Base-by-base conservation (phyloP, 2,329 filamentous ascomycete genomes). In the Lasiodiplodia sp. region DNA sequence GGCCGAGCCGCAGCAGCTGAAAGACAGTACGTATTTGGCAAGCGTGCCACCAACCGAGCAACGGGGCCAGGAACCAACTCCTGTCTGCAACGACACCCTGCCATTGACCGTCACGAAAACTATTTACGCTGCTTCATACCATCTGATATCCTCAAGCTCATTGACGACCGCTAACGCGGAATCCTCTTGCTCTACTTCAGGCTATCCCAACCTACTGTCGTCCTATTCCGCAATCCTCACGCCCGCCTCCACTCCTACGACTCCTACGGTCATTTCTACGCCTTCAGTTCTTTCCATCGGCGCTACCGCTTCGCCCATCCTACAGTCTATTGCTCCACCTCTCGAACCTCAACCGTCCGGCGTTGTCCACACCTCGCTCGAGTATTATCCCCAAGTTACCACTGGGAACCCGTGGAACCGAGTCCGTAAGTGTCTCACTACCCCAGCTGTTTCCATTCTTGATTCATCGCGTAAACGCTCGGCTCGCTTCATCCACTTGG, bases 1-100 rank as follows among this genome's bases (percentile, higher is more conserved):
- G 21, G 64, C 52, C 25, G 28, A 56, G 40, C 38, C 52, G 34
- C 25, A 56, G 25, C 38, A 37, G 44, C 53, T 31, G 23, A 40
- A 18, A 51, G 64, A 56, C 40, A 67, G 64, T 67, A 67, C 34
- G 64, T 67, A 58, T 38, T n/a, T 28, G 58, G 58, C 58, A 63
- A 63, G 58, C 40, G 40, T 16, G 38, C 16, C 38, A 47, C 31
- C 38, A 14, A 25, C 57, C 3, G 40, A 18, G 2, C 47, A 63
- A 23, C 23, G 10, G 28, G 11, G 16, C 40, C 58, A 51, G 58
- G 40, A 18, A 14, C 40, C 40, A 16, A 34, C 25, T 8, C 25
- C 25, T 16, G 18, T 34, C 47, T 56, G 64, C 28, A 37, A 40
- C 53, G 18, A 57, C 21, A n/a, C 53, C 28, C 52, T n/a, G 18